phyloP scores from a whole-genome alignment of 139 green algal species.

The Bryopsis sp. region DNA sequence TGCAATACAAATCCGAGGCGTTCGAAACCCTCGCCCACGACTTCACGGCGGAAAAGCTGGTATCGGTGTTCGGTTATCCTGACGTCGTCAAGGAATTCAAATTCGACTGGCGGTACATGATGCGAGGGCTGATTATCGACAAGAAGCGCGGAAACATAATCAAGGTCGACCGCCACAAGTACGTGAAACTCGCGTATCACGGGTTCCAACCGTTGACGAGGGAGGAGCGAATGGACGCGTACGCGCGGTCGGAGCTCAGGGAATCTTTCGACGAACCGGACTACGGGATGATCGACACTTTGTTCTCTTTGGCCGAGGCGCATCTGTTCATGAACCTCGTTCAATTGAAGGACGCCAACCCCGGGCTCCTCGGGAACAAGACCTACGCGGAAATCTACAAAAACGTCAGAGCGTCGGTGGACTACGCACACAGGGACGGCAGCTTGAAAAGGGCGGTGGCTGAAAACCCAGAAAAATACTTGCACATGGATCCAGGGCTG shows the following conservation, averaged over 20 bases:
- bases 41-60: slow-evolving; percentile 78
- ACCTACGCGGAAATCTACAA: slow-evolving; percentile 43
- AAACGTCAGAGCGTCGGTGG: slow-evolving; percentile 86
- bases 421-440: slow-evolving; percentile 93
- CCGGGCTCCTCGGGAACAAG: slow-evolving; percentile 18
- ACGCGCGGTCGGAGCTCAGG: slow-evolving; percentile 5
- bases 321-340: slow-evolving; percentile 45
- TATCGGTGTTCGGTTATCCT: slow-evolving; percentile 70
- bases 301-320: slow-evolving; percentile 90
- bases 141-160: slow-evolving; percentile 79
- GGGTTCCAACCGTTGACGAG: slow-evolving; percentile 69
- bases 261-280: slow-evolving; percentile 63
- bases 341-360: slow-evolving; percentile 29
- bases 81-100: slow-evolving; percentile 31
- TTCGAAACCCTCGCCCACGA: slow-evolving; percentile 87
- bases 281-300: slow-evolving; percentile 86
- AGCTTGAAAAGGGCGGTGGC: slow-evolving; percentile 87
- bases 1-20: slow-evolving; percentile 81
- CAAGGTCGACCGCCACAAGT: slow-evolving; percentile 93
- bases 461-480: slow-evolving; percentile 78
- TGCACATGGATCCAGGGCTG: slow-evolving; percentile 66
- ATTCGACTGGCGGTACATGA: slow-evolving; percentile 91
- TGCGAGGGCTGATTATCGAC: slow-evolving; percentile 80
- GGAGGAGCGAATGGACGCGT: slow-evolving; percentile 43
- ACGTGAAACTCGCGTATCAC: slow-evolving; percentile 96